A percentile compares a stretch with the other conserved stretches of the same genome.
phyloP scores from a whole-genome alignment of 805 yeast genomes.

The Jamesozyma piceae region DNA sequence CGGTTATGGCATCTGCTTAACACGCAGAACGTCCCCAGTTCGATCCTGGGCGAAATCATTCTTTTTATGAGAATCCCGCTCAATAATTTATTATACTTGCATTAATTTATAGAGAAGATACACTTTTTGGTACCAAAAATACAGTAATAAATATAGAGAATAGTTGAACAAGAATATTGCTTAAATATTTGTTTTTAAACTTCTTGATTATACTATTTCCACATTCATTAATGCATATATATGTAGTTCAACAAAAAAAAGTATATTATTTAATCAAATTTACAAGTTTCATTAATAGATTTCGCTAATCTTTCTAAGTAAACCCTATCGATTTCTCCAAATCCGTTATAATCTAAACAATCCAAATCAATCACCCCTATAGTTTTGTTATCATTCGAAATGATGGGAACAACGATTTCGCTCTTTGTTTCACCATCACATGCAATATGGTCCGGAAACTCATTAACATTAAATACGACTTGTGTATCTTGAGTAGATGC shows the following conservation, averaged over 20 bases:
- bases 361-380: conserved; percentile 85
- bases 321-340: conserved; percentile 51
- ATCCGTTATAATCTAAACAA: conserved; percentile 56
- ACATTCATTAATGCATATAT: too few species aligned
- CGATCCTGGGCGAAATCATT: conserved; percentile 99
- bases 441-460: conserved; percentile 89
- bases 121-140: too few species aligned
- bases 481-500: conserved; percentile 54
- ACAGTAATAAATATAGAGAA: too few species aligned
- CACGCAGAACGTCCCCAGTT: conserved; percentile 99
- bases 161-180: not conserved
- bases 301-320: conserved; percentile 52
- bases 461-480: conserved; percentile 65
- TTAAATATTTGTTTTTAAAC: too few species aligned
- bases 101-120: too few species aligned
- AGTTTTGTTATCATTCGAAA: conserved; percentile 34
- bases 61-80: conserved; percentile 2
- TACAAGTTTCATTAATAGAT: conserved; percentile 44
- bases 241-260: too few species aligned
- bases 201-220: too few species aligned
- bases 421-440: conserved; percentile 93
- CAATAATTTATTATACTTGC: too few species aligned
- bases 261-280: conserved; percentile 29
- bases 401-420: conserved; percentile 85
- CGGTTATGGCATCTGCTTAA: conserved; percentile 99